These are phyloP conservation scores for Aegilops sharonensis DNA, from an alignment of 176 grass and related monocot species.

Conservation along the genomic window DNA sequence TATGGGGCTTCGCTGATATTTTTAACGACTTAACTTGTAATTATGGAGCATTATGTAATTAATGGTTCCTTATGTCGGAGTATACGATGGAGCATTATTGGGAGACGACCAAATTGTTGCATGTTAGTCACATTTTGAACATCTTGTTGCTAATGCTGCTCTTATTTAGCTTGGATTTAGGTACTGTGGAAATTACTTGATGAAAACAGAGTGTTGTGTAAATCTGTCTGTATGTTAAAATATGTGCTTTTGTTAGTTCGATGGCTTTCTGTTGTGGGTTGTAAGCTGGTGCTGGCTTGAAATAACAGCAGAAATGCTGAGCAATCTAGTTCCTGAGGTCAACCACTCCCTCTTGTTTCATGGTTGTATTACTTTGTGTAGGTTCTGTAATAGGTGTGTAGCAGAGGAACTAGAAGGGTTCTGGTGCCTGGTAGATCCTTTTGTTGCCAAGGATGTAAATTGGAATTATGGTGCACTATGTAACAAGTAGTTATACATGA, in stretches of 20 bases:
- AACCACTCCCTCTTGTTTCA: neutral
- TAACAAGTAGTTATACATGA: neutral
- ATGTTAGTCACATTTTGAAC: neutral
- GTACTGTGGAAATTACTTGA: neutral
- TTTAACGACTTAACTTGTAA: too few species aligned
- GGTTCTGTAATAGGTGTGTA: neutral
- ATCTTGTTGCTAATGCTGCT: neutral
- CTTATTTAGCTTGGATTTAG: neutral
- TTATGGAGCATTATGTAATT: too few species aligned
- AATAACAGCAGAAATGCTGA: too few species aligned
- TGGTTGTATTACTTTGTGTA: neutral
- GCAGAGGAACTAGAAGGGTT: neutral
- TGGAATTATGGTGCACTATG: neutral
- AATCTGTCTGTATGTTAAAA: neutral
- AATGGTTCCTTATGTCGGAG: neutral
- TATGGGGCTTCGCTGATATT: neutral
- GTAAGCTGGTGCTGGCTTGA: neutral
- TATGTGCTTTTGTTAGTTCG: neutral
- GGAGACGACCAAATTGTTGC: neutral
- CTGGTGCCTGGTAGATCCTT: neutral
- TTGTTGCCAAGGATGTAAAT: neutral
- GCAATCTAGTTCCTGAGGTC: neutral
- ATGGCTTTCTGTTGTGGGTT: neutral
- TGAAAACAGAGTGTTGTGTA: neutral
- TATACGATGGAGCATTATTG: neutral